These are phyloP conservation scores for Hirschioporus abietinus DNA, from an alignment of 768 basidiomycete species.

Conservation along the genomic window DNA sequence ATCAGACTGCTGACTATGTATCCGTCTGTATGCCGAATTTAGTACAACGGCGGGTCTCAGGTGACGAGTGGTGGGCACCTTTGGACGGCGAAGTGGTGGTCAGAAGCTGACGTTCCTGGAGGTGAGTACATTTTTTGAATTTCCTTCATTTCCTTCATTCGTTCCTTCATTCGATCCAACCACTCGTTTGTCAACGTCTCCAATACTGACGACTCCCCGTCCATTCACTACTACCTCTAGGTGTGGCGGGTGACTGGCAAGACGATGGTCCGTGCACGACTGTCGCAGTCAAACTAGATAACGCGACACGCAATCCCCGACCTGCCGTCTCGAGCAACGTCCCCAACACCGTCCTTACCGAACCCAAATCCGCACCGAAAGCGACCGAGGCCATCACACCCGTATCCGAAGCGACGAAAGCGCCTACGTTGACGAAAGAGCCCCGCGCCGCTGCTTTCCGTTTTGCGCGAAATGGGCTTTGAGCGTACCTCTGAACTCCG, in stretches of 20 bases:
- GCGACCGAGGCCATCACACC: neutral
- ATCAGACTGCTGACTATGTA: too few species aligned
- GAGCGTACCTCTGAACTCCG: too few species aligned
- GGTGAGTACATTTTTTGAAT: conserved; percentile 17
- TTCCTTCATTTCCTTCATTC: too few species aligned
- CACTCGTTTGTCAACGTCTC: too few species aligned
- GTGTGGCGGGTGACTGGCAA: conserved; percentile 41
- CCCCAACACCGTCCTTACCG: too few species aligned
- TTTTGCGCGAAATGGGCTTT: neutral
- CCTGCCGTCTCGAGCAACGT: too few species aligned
- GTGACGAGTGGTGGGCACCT: conserved; percentile 30
- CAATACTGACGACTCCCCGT: neutral
- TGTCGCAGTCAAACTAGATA: neutral
- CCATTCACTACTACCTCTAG: neutral
- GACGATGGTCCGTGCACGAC: conserved; percentile 47
- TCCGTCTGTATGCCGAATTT: too few species aligned
- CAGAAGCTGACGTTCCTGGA: conserved; percentile 47
- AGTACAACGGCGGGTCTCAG: conserved; percentile 46
- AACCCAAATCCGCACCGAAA: neutral
- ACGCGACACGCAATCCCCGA: neutral
- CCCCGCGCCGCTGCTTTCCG: neutral
- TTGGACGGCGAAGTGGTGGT: conserved; percentile 60
- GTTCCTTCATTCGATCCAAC: too few species aligned
- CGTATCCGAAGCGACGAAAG: neutral
- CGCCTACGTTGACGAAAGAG: neutral